Evolutionary conservation across 306 rosid species (phyloP).

Genomic region (Glycyrrhiza uralensis): DNA sequence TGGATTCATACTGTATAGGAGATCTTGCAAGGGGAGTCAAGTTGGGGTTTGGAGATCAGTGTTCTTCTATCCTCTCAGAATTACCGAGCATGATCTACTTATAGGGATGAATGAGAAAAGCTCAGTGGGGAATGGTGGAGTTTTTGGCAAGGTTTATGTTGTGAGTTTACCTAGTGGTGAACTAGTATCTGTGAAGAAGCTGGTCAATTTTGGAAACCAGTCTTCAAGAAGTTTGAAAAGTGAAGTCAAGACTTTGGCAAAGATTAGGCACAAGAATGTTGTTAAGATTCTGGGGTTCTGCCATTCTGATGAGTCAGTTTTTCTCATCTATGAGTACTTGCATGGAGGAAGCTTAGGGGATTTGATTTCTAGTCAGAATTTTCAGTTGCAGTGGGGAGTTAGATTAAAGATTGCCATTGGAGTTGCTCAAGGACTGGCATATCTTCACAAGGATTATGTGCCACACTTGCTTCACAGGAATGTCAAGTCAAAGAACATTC

Average conservation of each 20-base stretch:
- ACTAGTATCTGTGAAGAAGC: conserved; percentile 77
- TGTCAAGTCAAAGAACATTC: conserved; percentile 74
- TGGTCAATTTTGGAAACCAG: conserved; percentile 68
- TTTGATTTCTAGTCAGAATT: conserved; percentile 53
- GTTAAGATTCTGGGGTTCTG: conserved; percentile 86
- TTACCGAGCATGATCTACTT: conserved; percentile 76
- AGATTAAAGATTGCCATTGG: conserved; percentile 80
- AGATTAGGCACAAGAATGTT: conserved; percentile 86
- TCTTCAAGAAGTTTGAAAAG: conserved; percentile 69
- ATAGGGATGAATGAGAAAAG: conserved; percentile 85
- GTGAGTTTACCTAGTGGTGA: conserved; percentile 80
- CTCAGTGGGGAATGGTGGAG: conserved; percentile 59
- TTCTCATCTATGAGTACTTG: conserved; percentile 76
- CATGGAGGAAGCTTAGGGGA: conserved; percentile 82
- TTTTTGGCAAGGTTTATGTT: conserved; percentile 69
- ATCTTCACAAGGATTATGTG: conserved; percentile 86
- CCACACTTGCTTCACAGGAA: conserved; percentile 91
- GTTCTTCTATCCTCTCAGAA: conserved; percentile 89
- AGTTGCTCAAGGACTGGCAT: conserved; percentile 86
- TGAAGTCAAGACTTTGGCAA: conserved; percentile 85
- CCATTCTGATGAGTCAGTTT: conserved; percentile 74
- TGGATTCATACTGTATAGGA: conserved; percentile 55
- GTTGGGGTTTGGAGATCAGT: conserved; percentile 65
- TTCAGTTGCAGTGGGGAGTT: conserved; percentile 61
- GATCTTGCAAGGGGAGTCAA: conserved; percentile 46